Percentiles rank a stretch among this genome's conserved stretches.
phyloP scores from a whole-genome alignment of 768 basidiomycete genomes.

The Daedaleopsis sinensis region DNA sequence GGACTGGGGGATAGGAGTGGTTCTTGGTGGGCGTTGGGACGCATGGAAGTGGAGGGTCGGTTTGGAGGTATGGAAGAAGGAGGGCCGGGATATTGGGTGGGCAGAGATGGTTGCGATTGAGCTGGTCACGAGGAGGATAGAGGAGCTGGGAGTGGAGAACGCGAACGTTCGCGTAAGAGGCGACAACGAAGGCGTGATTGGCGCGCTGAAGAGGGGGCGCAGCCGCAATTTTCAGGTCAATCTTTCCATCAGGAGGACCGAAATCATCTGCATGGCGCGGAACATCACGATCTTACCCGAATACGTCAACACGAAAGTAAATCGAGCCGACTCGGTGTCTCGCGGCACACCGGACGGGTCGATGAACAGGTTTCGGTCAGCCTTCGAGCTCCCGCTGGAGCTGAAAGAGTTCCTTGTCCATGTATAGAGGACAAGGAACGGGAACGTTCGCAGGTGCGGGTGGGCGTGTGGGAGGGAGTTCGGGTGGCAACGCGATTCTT shows the following conservation, averaged over 20 bases:
- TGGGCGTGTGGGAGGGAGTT: background rate
- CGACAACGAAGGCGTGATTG: background rate
- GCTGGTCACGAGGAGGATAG: background rate
- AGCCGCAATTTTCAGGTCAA: slow-evolving; percentile 3
- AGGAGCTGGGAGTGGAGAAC: background rate
- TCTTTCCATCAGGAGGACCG: background rate
- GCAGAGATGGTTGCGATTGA: slow-evolving; percentile 6
- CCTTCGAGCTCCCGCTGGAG: background rate
- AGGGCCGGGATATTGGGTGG: slow-evolving; percentile 1
- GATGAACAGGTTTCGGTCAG: background rate
- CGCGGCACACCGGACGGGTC: background rate
- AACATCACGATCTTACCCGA: background rate
- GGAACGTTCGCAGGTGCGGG: background rate
- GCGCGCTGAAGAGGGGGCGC: background rate
- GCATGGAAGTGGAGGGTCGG: slow-evolving; percentile 3
- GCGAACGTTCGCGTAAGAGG: background rate
- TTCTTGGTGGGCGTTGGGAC: background rate
- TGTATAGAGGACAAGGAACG: background rate
- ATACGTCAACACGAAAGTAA: slow-evolving; percentile 1
- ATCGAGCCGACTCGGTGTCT: slow-evolving; percentile 1
- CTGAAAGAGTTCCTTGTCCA: background rate
- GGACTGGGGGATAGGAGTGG: slow-evolving; percentile 1
- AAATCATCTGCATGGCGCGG: background rate
- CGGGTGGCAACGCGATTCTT: too few species aligned
- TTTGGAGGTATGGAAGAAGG: background rate